Evolutionary conservation across 2,329 filamentous ascomycete species (phyloP).

Genomic region (Arthroderma uncinatum): DNA sequence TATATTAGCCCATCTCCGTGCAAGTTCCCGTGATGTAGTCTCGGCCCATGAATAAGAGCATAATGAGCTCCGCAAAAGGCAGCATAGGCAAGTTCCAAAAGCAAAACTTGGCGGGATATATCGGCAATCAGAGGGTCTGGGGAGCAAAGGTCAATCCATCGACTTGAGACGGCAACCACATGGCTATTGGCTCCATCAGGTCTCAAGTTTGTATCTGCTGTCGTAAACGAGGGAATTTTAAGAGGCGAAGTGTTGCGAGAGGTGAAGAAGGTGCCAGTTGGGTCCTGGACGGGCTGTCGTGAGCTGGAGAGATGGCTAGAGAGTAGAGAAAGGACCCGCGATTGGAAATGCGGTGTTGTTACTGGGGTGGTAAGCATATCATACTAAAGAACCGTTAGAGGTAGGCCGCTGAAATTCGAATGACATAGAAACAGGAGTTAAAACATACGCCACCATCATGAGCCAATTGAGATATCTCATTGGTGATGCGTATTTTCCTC

Average conservation of each 20-base stretch:
- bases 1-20: constrained; percentile 48
- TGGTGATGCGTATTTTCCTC: constrained; percentile 35
- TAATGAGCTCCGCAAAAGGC: constrained; percentile 86
- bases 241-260: constrained; percentile 32
- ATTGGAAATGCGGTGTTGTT: constrained; percentile 50
- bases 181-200: constrained; percentile 72
- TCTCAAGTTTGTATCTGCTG: constrained; percentile 51
- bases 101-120: constrained; percentile 79
- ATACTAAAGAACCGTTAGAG: constrained; percentile 38
- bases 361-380: constrained; percentile 54
- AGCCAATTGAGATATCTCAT: constrained; percentile 41
- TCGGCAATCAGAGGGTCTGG: constrained; percentile 70
- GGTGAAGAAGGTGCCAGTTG: constrained; percentile 29
- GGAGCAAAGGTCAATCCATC: constrained; percentile 86
- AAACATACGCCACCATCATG: constrained; percentile 44
- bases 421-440: constrained; percentile 4
- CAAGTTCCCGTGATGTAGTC: constrained; percentile 46
- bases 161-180: constrained; percentile 66
- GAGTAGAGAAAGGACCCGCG: constrained; percentile 44
- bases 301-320: constrained; percentile 40
- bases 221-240: constrained; percentile 31
- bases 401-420: constrained; percentile 9
- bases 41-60: constrained; percentile 70
- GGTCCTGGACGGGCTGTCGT: constrained; percentile 27
- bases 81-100: constrained; percentile 85